Base-by-base conservation (phyloP, 805 yeast species). In the Pichia phayaonensis region DNA sequence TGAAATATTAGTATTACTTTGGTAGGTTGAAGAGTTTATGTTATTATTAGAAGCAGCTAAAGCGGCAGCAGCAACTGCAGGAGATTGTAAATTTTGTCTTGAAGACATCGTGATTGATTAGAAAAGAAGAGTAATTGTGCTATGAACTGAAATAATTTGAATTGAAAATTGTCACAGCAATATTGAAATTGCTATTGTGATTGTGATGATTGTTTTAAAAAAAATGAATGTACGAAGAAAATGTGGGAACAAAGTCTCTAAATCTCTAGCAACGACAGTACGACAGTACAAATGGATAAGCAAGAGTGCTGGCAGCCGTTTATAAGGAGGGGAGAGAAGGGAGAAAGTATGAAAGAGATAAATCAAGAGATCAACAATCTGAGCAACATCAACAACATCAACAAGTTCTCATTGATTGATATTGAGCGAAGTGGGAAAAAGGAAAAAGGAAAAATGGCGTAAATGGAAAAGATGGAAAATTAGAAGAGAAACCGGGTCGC, bases 51-150 rank as follows among this genome's bases (percentile, higher is more conserved):
- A 57, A 6, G 67, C 67, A 27, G 70, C 67, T 47, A 66, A 63
- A 34, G 69, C 70, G 26, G 70, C 70, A 40, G 69, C 67, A 23
- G 60, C 63, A 36, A 68, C 65, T 39, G 69, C 63, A 20, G 64
- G 60, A 5, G 50, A 43, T 24, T 46, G 53, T 41, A 49, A 22
- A 27, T 46, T 50, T 40, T 48, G 51, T 50, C 53, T 50, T 12
- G 42, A 2, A 3, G 49, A 45, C 52, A 45, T 42, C 5, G 13
- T 27, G 26, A 29, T 18, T 16, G 21, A 24, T 21, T 22, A n/a
- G 38, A 34, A 27, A 40, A 20, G 34, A 18, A 39, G 8, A 26
- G 39, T n/a, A 42, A 21, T n/a, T n/a, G n/a, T 18, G 34, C 31
- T 13, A 29, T 24, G 26, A 45, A 42, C 12, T 39, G 18, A 15